Conservation (phyloP, 139 green algal species). For the Zygnema circumcarinatum region DNA sequence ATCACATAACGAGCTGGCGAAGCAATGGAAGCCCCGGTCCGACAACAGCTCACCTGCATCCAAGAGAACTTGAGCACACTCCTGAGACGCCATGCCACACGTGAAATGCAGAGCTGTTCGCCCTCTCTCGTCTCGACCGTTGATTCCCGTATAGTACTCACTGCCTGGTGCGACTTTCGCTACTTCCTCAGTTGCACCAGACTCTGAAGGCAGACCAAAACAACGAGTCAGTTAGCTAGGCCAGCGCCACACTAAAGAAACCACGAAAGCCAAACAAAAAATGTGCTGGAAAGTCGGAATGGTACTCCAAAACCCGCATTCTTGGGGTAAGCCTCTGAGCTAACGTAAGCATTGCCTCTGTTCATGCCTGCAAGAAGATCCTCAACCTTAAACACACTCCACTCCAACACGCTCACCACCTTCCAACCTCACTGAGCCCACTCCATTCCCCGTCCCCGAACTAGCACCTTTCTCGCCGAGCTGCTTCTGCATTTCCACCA, state of each 20-base stretch:
- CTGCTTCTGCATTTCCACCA: constrained; percentile 26
- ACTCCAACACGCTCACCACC: neutral
- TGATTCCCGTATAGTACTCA: neutral
- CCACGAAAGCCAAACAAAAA: neutral
- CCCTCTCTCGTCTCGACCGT: constrained; percentile 31
- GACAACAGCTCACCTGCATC: constrained; percentile 28
- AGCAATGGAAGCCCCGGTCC: too few species aligned
- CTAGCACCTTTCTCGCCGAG: neutral
- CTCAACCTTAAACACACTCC: neutral
- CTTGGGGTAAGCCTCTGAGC: neutral
- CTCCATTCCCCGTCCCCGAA: too few species aligned
- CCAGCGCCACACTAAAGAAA: neutral
- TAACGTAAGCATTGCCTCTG: neutral
- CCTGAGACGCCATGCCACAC: constrained; percentile 13
- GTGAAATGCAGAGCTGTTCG: constrained; percentile 44
- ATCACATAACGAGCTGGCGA: too few species aligned
- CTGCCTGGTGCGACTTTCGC: neutral
- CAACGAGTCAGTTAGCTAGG: neutral
- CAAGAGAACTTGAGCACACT: constrained; percentile 25
- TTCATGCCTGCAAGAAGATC: neutral
- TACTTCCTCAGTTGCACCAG: neutral
- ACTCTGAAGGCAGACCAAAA: neutral
- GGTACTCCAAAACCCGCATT: neutral
- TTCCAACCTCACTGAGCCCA: neutral
- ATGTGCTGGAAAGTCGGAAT: neutral